Evolutionary conservation across 441 rosid species (phyloP).

Genomic region (Arabidopsis lyrata): DNA sequence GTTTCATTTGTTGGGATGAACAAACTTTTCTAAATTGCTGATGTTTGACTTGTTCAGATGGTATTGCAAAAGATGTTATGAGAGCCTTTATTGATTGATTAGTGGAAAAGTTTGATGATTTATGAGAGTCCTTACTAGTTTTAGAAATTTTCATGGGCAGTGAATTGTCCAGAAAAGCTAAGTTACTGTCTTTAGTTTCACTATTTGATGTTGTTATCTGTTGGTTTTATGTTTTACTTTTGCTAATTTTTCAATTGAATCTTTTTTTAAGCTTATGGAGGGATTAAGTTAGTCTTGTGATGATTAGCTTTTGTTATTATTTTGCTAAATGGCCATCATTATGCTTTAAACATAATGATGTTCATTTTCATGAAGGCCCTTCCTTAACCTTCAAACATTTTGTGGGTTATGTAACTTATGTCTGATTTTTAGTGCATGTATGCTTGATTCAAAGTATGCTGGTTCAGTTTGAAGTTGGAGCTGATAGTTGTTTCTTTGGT

Average conservation of each 20-base stretch:
- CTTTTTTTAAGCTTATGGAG: not conserved
- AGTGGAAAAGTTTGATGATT: conserved; percentile 6
- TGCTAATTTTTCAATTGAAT: not conserved
- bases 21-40: not conserved
- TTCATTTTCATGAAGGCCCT: not conserved
- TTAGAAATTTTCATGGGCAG: not conserved
- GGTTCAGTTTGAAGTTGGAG: conserved; percentile 10
- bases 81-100: not conserved
- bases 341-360: not conserved
- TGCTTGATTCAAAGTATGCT: conserved; percentile 9
- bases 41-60: not conserved
- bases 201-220: conserved; percentile 11
- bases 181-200: conserved; percentile 2
- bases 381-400: not conserved
- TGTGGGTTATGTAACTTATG: not conserved
- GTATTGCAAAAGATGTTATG: not conserved
- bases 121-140: not conserved
- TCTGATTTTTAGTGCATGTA: not conserved
- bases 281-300: not conserved
- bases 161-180: not conserved
- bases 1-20: conserved; percentile 18
- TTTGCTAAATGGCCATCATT: not conserved
- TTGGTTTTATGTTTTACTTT: conserved; percentile 11
- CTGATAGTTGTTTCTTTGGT: conserved; percentile 15
- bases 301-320: conserved; percentile 6